Evolutionary conservation across 495 filamentous ascomycete species (phyloP), one percentile per base, ranked within the genome.

Genomic region (Pyrenula aspistea): DNA sequence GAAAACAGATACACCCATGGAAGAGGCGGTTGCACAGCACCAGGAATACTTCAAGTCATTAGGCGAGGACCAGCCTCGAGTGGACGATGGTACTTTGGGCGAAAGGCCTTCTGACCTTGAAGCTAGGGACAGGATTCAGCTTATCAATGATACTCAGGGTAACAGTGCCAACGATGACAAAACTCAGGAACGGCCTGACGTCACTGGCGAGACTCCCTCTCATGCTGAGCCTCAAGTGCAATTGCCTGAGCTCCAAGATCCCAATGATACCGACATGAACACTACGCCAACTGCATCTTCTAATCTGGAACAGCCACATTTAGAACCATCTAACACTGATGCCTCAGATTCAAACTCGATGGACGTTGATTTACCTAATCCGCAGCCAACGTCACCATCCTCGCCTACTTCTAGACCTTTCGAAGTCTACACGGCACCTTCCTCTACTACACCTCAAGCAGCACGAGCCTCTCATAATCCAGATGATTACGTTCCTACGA

Each of bases 21-120:
- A 89, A 61, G 86, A 89, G 60, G 92, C 93, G 19, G 85, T 96
- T 84, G 69, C 67, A 49, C 81, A 92, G 66, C 95, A 97, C 59
- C 76, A 74, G 20, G 72, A 78, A 56, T 88, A 85, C 64, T 88
- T 94, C 65, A 77, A 71, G 65, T 60, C 71, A 24, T 56, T 63
- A 10, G 74, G 72, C 22, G 73, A 75, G 51, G 74, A 72, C 22
- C 72, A 75, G 51, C 56, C 19, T 15, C 31, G 31, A 8, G 31
- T 15, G 4, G 15, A 15, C 15, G 31, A 42, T 0, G 65, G 19
- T 22, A 55, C 24, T 42, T 25, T 25, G n/a, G 54, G 20, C 10
- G 54, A 56, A 59, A 20, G 20, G 31, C 19, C 22, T 42, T 23
- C 12, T 24, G 31, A 42, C 8, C 15, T 42, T 4, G 8, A 42